Conservation (phyloP, 2,329 filamentous ascomycete species). For the Exophiala viscosa region DNA sequence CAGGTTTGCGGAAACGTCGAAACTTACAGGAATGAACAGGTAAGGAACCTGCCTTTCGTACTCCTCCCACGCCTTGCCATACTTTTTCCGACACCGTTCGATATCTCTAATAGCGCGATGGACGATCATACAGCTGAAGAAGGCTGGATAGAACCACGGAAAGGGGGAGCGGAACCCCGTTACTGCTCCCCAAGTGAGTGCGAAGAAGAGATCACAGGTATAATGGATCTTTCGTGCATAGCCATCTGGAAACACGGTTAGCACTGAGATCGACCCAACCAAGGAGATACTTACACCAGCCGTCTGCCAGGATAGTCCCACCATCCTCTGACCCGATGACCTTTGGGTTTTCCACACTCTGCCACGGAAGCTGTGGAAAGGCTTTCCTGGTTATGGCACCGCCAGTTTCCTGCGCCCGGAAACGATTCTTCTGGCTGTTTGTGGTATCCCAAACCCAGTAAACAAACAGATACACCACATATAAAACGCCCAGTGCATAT, state of each 20-base stretch:
- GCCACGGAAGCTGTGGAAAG: conserved; percentile 90
- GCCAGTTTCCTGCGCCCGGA: conserved; percentile 75
- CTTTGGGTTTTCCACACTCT: conserved; percentile 74
- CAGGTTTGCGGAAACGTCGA: too few species aligned
- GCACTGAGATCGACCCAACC: conserved; percentile 13
- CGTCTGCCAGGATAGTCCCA: conserved; percentile 75
- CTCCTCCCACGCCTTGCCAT: conserved; percentile 76
- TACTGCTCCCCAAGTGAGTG: conserved; percentile 73
- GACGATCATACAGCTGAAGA: conserved; percentile 75
- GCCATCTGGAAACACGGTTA: conserved; percentile 48
- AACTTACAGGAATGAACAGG: conserved; percentile 70
- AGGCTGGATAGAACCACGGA: conserved; percentile 84
- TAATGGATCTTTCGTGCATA: conserved; percentile 78
- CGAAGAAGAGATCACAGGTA: conserved; percentile 74
- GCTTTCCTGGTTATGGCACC: conserved; percentile 63
- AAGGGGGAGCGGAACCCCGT: conserved; percentile 77
- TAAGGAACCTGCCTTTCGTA: conserved; percentile 78
- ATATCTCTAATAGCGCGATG: conserved; percentile 76
- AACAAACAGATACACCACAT: conserved; percentile 68
- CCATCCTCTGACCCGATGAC: conserved; percentile 69
- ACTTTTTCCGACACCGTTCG: conserved; percentile 69
- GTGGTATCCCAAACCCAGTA: conserved; percentile 93
- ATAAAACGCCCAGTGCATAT: conserved; percentile 62
- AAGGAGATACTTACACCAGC: conserved; percentile 63
- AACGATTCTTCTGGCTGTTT: conserved; percentile 92